Evolutionary conservation across 352 stramenopile species (phyloP), one percentile per base, ranked within the genome.

Genomic region (Phytophthora vignae): DNA sequence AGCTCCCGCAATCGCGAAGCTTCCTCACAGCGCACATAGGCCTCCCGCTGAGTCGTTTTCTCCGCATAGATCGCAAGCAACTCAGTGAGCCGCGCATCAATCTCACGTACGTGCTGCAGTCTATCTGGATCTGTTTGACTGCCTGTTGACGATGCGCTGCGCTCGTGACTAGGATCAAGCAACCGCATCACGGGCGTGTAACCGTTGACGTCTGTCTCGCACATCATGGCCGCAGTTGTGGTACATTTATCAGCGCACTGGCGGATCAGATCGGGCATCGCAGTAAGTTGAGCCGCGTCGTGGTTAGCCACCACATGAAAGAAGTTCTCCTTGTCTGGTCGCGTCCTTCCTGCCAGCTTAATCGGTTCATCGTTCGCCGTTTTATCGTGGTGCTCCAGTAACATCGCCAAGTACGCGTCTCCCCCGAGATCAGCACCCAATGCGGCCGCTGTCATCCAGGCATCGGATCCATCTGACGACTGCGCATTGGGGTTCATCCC

Each of bases 281-380:
- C 48, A 56, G 73, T 17, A 54, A 67, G 14, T 65, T 79, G 74
- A 1, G 42, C 2, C 10, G 72, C 85, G 1, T 49, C 50, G 11
- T 77, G 70, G 29, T 77, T 68, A 17, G 70, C 70, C 54, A 93
- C 63, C 7, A 84, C 74, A 44, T 95, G 87, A 52, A 95, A 92
- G 50, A 92, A 84, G 33, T 92, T 93, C 38, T 86, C 71, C 14
- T 53, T 58, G 3, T 62, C 15, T 17, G 65, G 15, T 14, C 55
- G 64, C 54, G 67, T 68, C 71, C 77, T 31, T 22, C 54, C 49
- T 19, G 50, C 55, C 11, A 91, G 59, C 10, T 77, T 66, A 19
- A 92, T 42, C 17, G 71, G 69, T 19, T 77, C 79, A 38, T 69
- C 46, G 8, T 27, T 75, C 5, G 75, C 49, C 17, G 63, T 71